Base-by-base conservation (phyloP, 1,284 basidiomycete species). In the Fomitopsis pinicola region DNA sequence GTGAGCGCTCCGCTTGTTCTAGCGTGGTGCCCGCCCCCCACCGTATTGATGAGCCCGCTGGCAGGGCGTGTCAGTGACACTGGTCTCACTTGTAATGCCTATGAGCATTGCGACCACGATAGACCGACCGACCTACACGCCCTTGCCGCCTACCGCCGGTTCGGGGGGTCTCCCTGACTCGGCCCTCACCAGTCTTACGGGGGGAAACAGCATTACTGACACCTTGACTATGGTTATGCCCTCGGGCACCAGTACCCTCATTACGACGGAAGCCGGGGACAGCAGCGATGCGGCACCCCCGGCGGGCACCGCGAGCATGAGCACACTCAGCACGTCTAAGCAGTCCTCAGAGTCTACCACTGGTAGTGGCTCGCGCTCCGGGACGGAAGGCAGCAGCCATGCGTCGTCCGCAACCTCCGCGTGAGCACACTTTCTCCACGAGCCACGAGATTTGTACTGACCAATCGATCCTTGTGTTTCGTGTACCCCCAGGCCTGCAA, bases 1-100 rank as follows among this genome's bases (percentile, higher is more conserved):
- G 86, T 87, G 69, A 63, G 84, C 80, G 26, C 28, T 22, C 19
- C 7, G 7, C 42, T 5, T 45, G 42, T 36, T 33, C 30, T 33
- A 33, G 30, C 4, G 4, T 33, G 30, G 30, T 33, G 30, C 1
- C 30, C 30, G 30, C 28, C 48, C 14, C 19, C 42, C 15, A 15
- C 42, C 42, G 42, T 22, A 45, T 8, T 40, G 38, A 40, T 12
- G 38, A 6, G 38, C 5, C 38, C 14, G 12, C 38, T 40, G 12
- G 38, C 38, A 40, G 38, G 38, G 38, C 38, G 38, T 40, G 38
- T 6, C 35, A 12, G 12, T 10, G 38, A 40, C 12, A 12, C 35
- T 36, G 10, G 35, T 6, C 7, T 40, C 9, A 10, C 12, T 10
- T 40, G 38, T 40, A 8, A 12, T 12, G 3, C 12, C 12, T 14